These are phyloP conservation scores for Xylaria sp. DNA, from an alignment of 2,329 filamentous ascomycete species.

Conservation along the genomic window DNA sequence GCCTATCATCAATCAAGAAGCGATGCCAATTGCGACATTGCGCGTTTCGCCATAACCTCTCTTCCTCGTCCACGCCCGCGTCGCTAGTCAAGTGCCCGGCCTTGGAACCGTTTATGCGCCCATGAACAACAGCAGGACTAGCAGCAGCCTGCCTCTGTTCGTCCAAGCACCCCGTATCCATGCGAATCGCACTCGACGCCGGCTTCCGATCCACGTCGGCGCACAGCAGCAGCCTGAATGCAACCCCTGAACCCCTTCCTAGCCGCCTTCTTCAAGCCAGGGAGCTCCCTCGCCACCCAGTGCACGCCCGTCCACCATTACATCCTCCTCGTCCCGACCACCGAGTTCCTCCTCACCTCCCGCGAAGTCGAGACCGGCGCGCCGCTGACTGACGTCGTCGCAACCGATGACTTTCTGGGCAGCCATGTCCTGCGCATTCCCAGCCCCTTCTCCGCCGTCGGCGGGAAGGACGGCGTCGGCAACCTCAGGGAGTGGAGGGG, in stretches of 20 bases:
- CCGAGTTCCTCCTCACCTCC: slow-evolving; percentile 87
- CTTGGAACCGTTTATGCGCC: background rate
- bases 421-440: slow-evolving; percentile 96
- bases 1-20: background rate
- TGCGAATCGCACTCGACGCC: slow-evolving; percentile 6
- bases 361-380: slow-evolving; percentile 88
- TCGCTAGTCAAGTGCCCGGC: too few species aligned
- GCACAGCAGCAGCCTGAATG: slow-evolving; percentile 72
- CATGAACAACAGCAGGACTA: slow-evolving; percentile 15
- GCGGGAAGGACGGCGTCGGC: slow-evolving; percentile 66
- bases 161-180: slow-evolving; percentile 2
- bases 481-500: slow-evolving; percentile 86
- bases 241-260: slow-evolving; percentile 99
- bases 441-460: slow-evolving; percentile 59
- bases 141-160: background rate
- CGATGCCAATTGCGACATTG: slow-evolving; percentile 22
- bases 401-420: slow-evolving; percentile 92
- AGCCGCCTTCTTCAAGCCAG: slow-evolving; percentile 90
- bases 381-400: slow-evolving; percentile 81
- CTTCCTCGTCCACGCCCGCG: too few species aligned
- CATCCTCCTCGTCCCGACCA: slow-evolving; percentile 92
- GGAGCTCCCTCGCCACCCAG: slow-evolving; percentile 87
- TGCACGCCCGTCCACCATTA: slow-evolving; percentile 92
- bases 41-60: slow-evolving; percentile 10
- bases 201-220: slow-evolving; percentile 8